phyloP scores from a whole-genome alignment of 164 flowering plant species.

The Liquidambar formosana region DNA sequence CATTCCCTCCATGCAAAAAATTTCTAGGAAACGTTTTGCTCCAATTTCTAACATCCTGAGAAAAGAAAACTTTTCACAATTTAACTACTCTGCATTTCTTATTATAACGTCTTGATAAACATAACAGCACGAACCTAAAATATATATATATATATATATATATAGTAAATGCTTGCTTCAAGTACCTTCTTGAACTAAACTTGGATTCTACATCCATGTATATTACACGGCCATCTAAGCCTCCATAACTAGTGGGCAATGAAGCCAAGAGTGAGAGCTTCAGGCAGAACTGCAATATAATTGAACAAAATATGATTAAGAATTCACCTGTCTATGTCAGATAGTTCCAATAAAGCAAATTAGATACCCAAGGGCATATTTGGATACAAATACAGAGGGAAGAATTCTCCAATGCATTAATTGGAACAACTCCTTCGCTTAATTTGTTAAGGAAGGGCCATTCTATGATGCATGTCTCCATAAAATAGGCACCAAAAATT shows the following conservation, averaged over 20 bases:
- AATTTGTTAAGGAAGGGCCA: too few relatives aligned
- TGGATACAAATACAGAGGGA: too few relatives aligned
- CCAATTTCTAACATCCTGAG: slow-evolving; percentile 84
- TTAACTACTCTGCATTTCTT: background rate
- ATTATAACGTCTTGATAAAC: background rate
- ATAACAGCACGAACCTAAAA: slow-evolving; percentile 7
- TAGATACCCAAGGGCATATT: background rate
- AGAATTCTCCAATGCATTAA: too few relatives aligned
- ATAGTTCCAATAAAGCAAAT: background rate
- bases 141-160: too few relatives aligned
- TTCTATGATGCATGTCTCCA: too few relatives aligned
- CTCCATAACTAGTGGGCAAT: slow-evolving; percentile 66
- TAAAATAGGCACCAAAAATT: too few relatives aligned
- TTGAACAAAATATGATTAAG: background rate
- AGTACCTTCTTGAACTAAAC: slow-evolving; percentile 79
- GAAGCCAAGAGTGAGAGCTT: slow-evolving; percentile 81
- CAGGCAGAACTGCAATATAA: slow-evolving; percentile 67
- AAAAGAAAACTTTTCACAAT: slow-evolving; percentile 9
- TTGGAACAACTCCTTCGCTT: too few relatives aligned
- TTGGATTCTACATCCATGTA: slow-evolving; percentile 85
- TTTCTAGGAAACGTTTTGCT: slow-evolving; percentile 66
- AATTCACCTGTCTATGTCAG: background rate
- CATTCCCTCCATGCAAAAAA: slow-evolving; percentile 67
- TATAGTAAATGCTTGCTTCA: background rate
- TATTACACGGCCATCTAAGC: slow-evolving; percentile 71